Evolutionary conservation across 2,329 filamentous ascomycete species (phyloP), one percentile per base, ranked within the genome.

Genomic region (Plenodomus tracheiphilus): DNA sequence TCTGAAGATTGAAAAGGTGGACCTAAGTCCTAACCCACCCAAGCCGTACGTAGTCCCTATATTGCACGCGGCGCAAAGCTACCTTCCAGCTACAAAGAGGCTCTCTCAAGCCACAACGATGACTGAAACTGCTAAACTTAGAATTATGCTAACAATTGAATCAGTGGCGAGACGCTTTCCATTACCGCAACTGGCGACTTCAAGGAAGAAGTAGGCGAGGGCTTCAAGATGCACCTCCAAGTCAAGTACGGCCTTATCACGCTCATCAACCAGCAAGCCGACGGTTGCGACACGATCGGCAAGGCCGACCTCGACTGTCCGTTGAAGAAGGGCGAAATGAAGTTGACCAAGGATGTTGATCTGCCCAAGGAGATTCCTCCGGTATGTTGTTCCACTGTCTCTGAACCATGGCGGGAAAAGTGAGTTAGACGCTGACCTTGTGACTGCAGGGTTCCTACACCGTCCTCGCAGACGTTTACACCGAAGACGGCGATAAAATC

Each of bases 221-320:
- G 91, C 49, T 90, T 93, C 51, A 90, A 89, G 64, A 87, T 97
- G 54, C 80, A 87, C 40, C 73, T 99, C 35, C 82, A 86, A 59
- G 93, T 99, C 76, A 97, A 96, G 77, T 97, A 96, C 74, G 93
- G 93, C 52, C 80, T 96, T 59, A 97, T 99, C 73, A 89, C 85
- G 46, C 83, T 99, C 57, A 85, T 99, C 74, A 89, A 83, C 73
- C 88, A 88, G 58, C 83, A 81, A 59, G 85, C 87, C 65, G 88
- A 96, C 69, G 83, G 97, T 32, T 99, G 94, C 79, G 89, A 97
- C 52, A 87, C 96, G 72, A 84, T 96, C 58, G 79, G 83, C 70
- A 91, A 97, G 61, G 90, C 97, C 38, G 91, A 97, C 64, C 79
- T 97, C 48, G 77, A 89, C 64, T 99, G 94, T 75, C 94, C 94